phyloP scores from a whole-genome alignment of 306 rosid species.

The Cicer arietinum region DNA sequence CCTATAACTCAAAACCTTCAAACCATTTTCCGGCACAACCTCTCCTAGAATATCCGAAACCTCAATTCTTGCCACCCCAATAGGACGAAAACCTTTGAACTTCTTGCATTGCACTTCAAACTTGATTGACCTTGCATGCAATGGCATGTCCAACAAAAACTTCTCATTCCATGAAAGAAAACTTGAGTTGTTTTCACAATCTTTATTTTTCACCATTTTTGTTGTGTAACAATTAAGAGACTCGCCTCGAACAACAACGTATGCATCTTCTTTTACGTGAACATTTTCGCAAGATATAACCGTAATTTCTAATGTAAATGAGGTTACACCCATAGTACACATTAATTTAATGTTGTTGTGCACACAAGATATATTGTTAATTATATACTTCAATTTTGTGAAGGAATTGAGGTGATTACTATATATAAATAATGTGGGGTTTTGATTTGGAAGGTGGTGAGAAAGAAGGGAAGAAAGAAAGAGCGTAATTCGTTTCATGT shows the following conservation, averaged over 20 bases:
- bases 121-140: constrained; percentile 44
- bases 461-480: constrained; percentile 25
- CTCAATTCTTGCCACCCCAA: constrained; percentile 57
- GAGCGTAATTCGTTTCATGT: constrained; percentile 30
- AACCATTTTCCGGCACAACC: constrained; percentile 36
- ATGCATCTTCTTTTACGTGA: constrained; percentile 42
- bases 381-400: neutral
- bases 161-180: constrained; percentile 58
- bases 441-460: constrained; percentile 26
- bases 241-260: constrained; percentile 50
- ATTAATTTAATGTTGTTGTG: neutral
- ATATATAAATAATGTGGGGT: neutral
- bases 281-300: constrained; percentile 58
- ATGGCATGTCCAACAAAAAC: constrained; percentile 51
- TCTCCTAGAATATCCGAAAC: constrained; percentile 47
- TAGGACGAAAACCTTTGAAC: constrained; percentile 16
- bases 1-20: constrained; percentile 60
- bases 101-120: constrained; percentile 59
- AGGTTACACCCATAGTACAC: neutral
- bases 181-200: neutral
- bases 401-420: neutral
- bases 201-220: constrained; percentile 42
- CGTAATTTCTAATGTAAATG: constrained; percentile 52
- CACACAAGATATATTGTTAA: neutral
- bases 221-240: constrained; percentile 39